Percentiles rank a stretch among this genome's conserved stretches.
phyloP scores from a whole-genome alignment of 2,329 filamentous ascomycete genomes.

The Alternaria triticina region DNA sequence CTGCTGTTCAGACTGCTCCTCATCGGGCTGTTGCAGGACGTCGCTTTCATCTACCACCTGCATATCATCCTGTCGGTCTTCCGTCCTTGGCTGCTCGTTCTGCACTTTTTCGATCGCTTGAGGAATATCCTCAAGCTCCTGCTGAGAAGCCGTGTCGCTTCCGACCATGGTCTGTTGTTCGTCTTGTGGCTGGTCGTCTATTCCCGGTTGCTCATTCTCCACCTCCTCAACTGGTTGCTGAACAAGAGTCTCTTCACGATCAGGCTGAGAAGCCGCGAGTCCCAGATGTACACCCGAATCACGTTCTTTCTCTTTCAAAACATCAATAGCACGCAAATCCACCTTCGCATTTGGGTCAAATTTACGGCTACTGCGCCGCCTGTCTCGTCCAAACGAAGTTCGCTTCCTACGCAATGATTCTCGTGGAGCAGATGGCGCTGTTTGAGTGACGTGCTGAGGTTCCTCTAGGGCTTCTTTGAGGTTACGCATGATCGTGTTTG shows the following conservation, averaged over 20 bases:
- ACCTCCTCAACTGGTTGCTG: slow-evolving; percentile 8
- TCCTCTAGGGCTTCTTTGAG: slow-evolving; percentile 35
- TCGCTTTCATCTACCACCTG: background rate
- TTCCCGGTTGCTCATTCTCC: slow-evolving; percentile 1
- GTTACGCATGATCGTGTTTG: slow-evolving; percentile 45
- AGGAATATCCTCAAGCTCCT: background rate
- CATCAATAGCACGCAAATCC: slow-evolving; percentile 29
- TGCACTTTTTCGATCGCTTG: background rate
- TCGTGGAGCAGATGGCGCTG: slow-evolving; percentile 3
- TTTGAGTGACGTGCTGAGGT: slow-evolving; percentile 9
- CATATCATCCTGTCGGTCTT: background rate
- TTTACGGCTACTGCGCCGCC: slow-evolving; percentile 38
- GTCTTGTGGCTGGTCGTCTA: slow-evolving; percentile 13
- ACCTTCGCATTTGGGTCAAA: slow-evolving; percentile 36
- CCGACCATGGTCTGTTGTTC: slow-evolving; percentile 3
- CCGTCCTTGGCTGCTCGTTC: background rate
- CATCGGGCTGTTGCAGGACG: slow-evolving; percentile 1
- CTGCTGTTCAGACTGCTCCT: slow-evolving; percentile 10
- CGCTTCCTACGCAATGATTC: slow-evolving; percentile 32
- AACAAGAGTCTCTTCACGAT: slow-evolving; percentile 4
- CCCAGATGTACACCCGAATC: slow-evolving; percentile 18
- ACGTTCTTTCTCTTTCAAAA: slow-evolving; percentile 28
- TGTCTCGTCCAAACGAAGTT: slow-evolving; percentile 33
- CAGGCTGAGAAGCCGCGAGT: slow-evolving; percentile 9
- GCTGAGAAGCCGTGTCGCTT: slow-evolving; percentile 1